These are phyloP conservation scores for Zasmidium citrigriseum DNA, from an alignment of 2,329 filamentous ascomycete genomes.

Conservation along the genomic window DNA sequence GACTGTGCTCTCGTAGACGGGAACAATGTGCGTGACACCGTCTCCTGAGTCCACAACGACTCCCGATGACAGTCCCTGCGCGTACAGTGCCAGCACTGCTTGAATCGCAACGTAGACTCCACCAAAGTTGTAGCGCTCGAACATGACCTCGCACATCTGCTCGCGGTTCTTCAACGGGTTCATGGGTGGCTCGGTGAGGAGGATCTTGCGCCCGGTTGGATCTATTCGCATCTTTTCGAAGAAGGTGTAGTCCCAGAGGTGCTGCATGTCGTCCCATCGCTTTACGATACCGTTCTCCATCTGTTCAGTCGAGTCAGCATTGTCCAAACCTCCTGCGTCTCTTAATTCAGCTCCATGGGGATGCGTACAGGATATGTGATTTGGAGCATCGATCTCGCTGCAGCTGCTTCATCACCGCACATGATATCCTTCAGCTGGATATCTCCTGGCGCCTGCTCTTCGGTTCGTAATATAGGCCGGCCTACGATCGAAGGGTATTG, in stretches of 20 bases:
- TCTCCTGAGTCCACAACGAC: conserved; percentile 99
- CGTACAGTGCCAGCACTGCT: conserved; percentile 92
- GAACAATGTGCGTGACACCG: conserved; percentile 97
- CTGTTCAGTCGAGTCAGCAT: conserved; percentile 41
- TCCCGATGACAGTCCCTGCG: conserved; percentile 79
- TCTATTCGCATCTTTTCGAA: conserved; percentile 95
- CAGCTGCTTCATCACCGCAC: conserved; percentile 97
- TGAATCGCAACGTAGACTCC: conserved; percentile 98
- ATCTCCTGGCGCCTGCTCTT: conserved; percentile 73
- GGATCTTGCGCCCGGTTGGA: conserved; percentile 88
- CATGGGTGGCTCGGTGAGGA: conserved; percentile 96
- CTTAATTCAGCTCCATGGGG: too few relatives aligned
- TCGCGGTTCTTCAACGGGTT: conserved; percentile 96
- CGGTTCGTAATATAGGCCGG: conserved; percentile 92
- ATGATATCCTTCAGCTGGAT: conserved; percentile 94
- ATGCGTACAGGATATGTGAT: conserved; percentile 88
- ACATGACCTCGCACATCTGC: conserved; percentile 99
- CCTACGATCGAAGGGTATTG: conserved; percentile 98
- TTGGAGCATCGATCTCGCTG: conserved; percentile 94
- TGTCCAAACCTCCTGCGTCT: neutral
- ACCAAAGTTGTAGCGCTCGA: conserved; percentile 93
- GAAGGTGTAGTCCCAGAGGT: conserved; percentile 99
- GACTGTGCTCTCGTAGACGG: conserved; percentile 96
- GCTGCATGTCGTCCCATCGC: conserved; percentile 99
- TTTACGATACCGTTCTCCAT: conserved; percentile 99